Base-by-base conservation (phyloP, 306 rosid genomes). In the Prunus padus region DNA sequence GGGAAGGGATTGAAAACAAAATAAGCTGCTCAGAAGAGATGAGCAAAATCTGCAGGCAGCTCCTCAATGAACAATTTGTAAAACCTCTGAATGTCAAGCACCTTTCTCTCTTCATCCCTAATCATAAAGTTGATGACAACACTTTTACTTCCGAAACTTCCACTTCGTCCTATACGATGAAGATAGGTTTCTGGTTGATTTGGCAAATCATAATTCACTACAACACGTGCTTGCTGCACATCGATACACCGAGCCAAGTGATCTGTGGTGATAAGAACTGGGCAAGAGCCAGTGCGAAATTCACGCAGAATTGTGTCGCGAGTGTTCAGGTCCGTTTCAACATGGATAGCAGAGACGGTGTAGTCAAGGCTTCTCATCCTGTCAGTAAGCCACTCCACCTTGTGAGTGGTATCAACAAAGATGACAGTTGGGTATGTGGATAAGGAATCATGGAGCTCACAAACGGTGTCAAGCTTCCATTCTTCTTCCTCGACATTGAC, bases 141-240 rank as follows among this genome's bases (percentile, higher is more conserved):
- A 71, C 97, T 97, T 49, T 95, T 92, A 49, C 99, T 89, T 76
- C 98, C 98, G 62, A 92, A 95, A 5, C 97, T 89, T 16, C 97
- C 98, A 83, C 98, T 92, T 65, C 97, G 86, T 25, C 97, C 97
- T 0, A 95, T 92, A 19, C 97, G 93, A 71, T 92, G 99, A 69
- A 95, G 99, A 78, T 95, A 95, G 75, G 92, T 95, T 76, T 95
- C 99, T 0, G 99, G 99, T 75, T 95, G 99, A n/a, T 97, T 95
- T 7, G 97, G 99, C 75, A 95, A 85, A 63, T 95, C 97, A 54
- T 84, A 95, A 81, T 95, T 95, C 49, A 95, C 90, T 47, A 95
- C 99, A 19, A 95, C 89, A 12, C 97, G 90, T 14, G 90, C 99
- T 77, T 92, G 96, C 82, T 92, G 97, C 85, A 95, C 99, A 79